Evolutionary conservation across 306 rosid species (phyloP).

Genomic region (Pachyrhizus erosus): DNA sequence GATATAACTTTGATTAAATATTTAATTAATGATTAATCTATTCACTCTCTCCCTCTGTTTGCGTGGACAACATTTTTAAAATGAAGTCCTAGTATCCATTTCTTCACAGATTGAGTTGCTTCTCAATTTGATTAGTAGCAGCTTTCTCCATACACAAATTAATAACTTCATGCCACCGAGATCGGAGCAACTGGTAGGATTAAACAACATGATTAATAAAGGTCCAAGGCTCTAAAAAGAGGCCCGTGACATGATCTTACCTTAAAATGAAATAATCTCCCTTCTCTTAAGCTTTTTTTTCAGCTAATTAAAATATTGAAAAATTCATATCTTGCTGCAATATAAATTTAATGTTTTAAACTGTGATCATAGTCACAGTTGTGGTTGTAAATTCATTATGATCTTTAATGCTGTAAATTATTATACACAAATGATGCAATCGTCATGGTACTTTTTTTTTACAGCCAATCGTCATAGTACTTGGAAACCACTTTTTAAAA

Average conservation of each 20-base stretch:
- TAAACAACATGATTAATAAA: background rate
- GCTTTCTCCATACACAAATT: background rate
- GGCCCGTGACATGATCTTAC: constrained; percentile 22
- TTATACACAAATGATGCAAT: background rate
- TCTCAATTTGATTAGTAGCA: constrained; percentile 5
- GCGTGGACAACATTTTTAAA: background rate
- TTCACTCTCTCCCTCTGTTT: background rate
- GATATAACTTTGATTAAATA: background rate
- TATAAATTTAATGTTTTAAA: background rate
- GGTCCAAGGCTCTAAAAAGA: background rate
- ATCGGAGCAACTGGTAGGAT: background rate
- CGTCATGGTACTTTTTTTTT: background rate
- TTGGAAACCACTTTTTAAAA: background rate
- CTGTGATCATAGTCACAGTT: background rate
- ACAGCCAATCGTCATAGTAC: background rate
- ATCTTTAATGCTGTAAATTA: background rate
- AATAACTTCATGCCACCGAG: constrained; percentile 1
- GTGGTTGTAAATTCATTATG: background rate
- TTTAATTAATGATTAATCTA: background rate
- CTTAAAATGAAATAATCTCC: background rate
- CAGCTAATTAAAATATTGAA: background rate
- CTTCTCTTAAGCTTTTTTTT: background rate
- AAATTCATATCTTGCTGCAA: background rate
- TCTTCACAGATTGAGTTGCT: background rate
- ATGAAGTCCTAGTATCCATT: background rate